These are phyloP conservation scores for Vigna radiata DNA, from an alignment of 306 rosid species.

Conservation along the genomic window DNA sequence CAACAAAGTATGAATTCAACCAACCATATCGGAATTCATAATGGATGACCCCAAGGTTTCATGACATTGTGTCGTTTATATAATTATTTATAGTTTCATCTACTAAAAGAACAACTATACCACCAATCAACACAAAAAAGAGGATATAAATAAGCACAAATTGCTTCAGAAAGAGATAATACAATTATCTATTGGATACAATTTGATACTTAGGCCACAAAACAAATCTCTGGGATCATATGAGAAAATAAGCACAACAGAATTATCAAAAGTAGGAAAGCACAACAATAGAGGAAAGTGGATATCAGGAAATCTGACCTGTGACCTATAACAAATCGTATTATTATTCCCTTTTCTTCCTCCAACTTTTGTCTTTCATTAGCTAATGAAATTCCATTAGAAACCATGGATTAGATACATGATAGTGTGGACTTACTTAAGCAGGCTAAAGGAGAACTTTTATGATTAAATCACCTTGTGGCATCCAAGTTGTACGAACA, in stretches of 20 bases:
- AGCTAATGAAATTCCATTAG: conserved; percentile 52
- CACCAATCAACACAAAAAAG: conserved; percentile 35
- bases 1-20: not conserved
- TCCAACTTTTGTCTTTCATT: conserved; percentile 78
- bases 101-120: conserved; percentile 11
- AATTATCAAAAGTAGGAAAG: conserved; percentile 34
- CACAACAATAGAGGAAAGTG: conserved; percentile 2
- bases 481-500: conserved; percentile 94
- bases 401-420: conserved; percentile 47
- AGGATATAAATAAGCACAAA: conserved; percentile 21
- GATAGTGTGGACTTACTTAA: conserved; percentile 33
- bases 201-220: conserved; percentile 15
- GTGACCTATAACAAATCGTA: conserved; percentile 91
- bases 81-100: conserved; percentile 14
- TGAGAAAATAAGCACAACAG: conserved; percentile 10
- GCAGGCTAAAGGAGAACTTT: conserved; percentile 15
- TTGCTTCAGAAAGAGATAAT: conserved; percentile 34
- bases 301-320: conserved; percentile 61
- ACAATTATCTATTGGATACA: conserved; percentile 20
- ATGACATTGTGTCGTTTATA: conserved; percentile 15
- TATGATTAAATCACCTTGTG: conserved; percentile 65
- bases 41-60: conserved; percentile 23
- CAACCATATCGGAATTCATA: conserved; percentile 8
- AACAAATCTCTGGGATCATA: conserved; percentile 5
- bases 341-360: conserved; percentile 85